Conservation (phyloP, 371 early-diverging fungal species). For the Mortierella sp. region DNA sequence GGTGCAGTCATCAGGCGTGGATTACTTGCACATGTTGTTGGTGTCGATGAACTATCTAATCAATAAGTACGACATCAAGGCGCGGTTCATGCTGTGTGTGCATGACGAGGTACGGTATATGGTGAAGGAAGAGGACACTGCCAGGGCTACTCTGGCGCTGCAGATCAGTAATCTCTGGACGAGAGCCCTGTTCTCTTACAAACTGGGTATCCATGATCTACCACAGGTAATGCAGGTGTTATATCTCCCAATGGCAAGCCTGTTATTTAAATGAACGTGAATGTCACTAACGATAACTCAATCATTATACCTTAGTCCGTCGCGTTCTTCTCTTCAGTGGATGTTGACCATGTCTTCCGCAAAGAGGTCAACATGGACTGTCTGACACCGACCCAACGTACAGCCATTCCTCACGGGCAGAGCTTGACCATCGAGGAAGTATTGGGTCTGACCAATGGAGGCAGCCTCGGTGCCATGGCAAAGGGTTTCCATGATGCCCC, state of each 20-base stretch:
- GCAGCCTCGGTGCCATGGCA: slow-evolving; percentile 7
- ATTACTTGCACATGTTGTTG: slow-evolving; percentile 95
- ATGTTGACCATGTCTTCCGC: slow-evolving; percentile 92
- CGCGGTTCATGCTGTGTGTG: slow-evolving; percentile 92
- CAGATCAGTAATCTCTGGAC: slow-evolving; percentile 97
- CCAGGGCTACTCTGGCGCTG: slow-evolving; percentile 86
- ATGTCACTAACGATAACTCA: no score
- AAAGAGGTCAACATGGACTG: slow-evolving; percentile 91
- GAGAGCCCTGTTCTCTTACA: slow-evolving; percentile 87
- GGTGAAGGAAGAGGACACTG: slow-evolving; percentile 79
- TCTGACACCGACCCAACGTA: slow-evolving; percentile 78
- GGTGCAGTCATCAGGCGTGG: slow-evolving; percentile 99
- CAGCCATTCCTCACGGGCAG: slow-evolving; percentile 70
- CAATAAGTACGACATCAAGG: slow-evolving; percentile 79
- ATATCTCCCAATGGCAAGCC: not conserved
- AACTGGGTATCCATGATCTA: slow-evolving; percentile 87
- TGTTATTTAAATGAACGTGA: slow-evolving; percentile 4
- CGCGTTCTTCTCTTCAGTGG: slow-evolving; percentile 96
- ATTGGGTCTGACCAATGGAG: slow-evolving; percentile 40
- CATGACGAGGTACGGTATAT: slow-evolving; percentile 97
- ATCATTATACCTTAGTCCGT: slow-evolving; percentile 73
- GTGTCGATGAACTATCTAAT: slow-evolving; percentile 91
- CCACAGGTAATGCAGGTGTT: slow-evolving; percentile 73
- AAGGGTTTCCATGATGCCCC: slow-evolving; percentile 26
- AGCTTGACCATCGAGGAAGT: slow-evolving; percentile 68